phyloP scores from a whole-genome alignment of 2,329 filamentous ascomycete species.

The Rutstroemia sp. region DNA sequence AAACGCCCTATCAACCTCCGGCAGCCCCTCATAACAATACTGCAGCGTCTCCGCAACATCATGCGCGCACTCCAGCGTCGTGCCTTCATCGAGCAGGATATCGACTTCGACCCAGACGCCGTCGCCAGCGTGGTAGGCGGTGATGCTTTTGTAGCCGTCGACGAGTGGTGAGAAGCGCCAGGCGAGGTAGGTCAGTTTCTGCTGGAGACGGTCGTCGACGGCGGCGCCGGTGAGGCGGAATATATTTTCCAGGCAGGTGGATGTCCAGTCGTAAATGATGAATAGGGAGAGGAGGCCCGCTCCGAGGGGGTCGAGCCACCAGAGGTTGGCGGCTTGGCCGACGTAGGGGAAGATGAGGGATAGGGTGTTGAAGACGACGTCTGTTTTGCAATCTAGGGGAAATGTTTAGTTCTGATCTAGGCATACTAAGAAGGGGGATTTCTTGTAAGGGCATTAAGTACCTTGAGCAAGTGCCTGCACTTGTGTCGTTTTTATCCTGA shows the following conservation, averaged over 20 bases:
- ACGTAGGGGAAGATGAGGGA: conserved; percentile 53
- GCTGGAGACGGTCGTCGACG: conserved; percentile 38
- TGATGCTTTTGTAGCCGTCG: conserved; percentile 42
- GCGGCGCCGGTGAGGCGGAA: conserved; percentile 48
- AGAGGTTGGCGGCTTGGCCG: conserved; percentile 46
- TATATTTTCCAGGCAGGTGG: conserved; percentile 51
- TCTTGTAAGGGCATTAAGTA: conserved; percentile 4
- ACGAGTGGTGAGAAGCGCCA: conserved; percentile 45
- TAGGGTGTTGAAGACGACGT: conserved; percentile 54
- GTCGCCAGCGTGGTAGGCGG: conserved; percentile 51
- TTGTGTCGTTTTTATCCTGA: conserved; percentile 50
- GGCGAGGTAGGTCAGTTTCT: conserved; percentile 50
- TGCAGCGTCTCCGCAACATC: conserved; percentile 54
- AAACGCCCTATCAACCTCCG: conserved; percentile 31
- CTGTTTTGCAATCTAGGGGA: conserved; percentile 48
- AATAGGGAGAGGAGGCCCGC: conserved; percentile 54
- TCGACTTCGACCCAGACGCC: conserved; percentile 54
- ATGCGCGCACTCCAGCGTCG: conserved; percentile 41
- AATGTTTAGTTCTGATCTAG: too few species aligned
- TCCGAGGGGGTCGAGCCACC: conserved; percentile 57
- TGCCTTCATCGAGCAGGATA: conserved; percentile 44
- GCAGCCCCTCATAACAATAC: conserved; percentile 46
- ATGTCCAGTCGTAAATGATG: conserved; percentile 61
- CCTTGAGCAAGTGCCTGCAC: conserved; percentile 51
- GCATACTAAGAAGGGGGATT: not conserved